Percentiles rank a stretch among this genome's conserved stretches.
Conservation (phyloP, 495 filamentous ascomycete species). For the Peziza echinospora region DNA sequence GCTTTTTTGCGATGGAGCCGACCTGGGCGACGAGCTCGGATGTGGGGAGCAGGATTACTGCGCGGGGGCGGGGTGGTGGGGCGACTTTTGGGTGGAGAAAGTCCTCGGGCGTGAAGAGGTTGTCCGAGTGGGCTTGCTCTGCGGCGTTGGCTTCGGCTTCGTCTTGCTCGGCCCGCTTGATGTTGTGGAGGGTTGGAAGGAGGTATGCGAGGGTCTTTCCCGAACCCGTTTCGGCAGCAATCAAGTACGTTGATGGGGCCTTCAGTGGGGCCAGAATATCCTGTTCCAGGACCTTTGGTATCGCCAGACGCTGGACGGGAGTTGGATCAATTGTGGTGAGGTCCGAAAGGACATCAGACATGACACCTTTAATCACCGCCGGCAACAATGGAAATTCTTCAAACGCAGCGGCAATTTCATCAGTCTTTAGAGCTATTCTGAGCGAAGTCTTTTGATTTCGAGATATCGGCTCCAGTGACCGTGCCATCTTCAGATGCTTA, state of each 20-base stretch:
- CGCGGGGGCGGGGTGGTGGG: slow-evolving; percentile 27
- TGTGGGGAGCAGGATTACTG: slow-evolving; percentile 78
- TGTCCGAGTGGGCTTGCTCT: no score
- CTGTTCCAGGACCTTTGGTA: slow-evolving; percentile 48
- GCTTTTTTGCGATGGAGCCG: slow-evolving; percentile 47
- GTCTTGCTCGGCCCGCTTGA: slow-evolving; percentile 51
- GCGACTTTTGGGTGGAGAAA: no score
- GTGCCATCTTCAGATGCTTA: slow-evolving; percentile 92
- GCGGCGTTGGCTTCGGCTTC: slow-evolving; percentile 36
- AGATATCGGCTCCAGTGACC: slow-evolving; percentile 45
- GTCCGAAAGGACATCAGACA: slow-evolving; percentile 44
- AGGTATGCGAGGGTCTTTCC: slow-evolving; percentile 91
- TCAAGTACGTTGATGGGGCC: slow-evolving; percentile 39
- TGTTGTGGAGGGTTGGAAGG: slow-evolving; percentile 53
- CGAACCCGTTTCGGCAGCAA: slow-evolving; percentile 91
- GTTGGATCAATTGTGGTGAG: slow-evolving; percentile 56
- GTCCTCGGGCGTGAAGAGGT: no score
- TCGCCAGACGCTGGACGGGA: slow-evolving; percentile 68
- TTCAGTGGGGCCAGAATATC: slow-evolving; percentile 9
- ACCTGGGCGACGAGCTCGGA: slow-evolving; percentile 86
- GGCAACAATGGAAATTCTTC: slow-evolving; percentile 56
- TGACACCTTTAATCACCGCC: slow-evolving; percentile 48
- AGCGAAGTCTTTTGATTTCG: no score
- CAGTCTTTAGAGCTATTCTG: no score
- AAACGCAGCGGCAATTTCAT: slow-evolving; percentile 56